Evolutionary conservation across 1,284 basidiomycete species (phyloP), one percentile per base, ranked within the genome.

Genomic region (Fereydounia khargensis): DNA sequence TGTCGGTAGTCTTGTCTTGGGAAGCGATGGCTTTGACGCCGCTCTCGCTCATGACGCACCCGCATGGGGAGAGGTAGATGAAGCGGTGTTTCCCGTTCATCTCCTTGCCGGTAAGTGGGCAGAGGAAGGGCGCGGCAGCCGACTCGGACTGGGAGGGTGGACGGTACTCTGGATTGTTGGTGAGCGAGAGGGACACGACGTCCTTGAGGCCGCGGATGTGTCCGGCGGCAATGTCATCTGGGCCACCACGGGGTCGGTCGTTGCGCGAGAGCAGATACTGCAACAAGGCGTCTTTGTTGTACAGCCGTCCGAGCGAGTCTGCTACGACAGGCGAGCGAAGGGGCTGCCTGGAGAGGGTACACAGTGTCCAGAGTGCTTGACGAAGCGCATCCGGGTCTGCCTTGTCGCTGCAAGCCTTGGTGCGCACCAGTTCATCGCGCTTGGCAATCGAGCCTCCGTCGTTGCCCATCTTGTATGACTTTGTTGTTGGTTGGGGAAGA

Each of bases 391-490:
- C 63, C 0, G 60, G 53, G 37, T 72, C 68, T 1, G 49, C 43
- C 28, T 56, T 58, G 22, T 53, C 48, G 10, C 13, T 25, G 2
- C 43, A 30, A 3, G 48, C 55, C 42, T 64, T 63, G 11, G 64
- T 67, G 9, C 61, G 60, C 11, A 75, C 73, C 6, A 75, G 42
- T 38, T 75, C 73, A 21, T 65, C 58, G 14, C 73, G 54, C 31
- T 58, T 51, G 22, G 71, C 60, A 37, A 75, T 74, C 2, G 69
- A 62, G 32, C 73, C 73, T 20, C 73, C 73, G 42, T 75, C 73
- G 40, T 66, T 67, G 14, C 73, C 73, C 73, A n/a, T n/a, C n/a
- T n/a, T n/a, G n/a, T n/a, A n/a, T n/a, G n/a, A n/a, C n/a, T n/a
- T n/a, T n/a, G n/a, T n/a, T n/a, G n/a, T n/a, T n/a, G n/a, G n/a